phyloP scores from a whole-genome alignment of 352 stramenopile species.

The Phytophthora parvispora region DNA sequence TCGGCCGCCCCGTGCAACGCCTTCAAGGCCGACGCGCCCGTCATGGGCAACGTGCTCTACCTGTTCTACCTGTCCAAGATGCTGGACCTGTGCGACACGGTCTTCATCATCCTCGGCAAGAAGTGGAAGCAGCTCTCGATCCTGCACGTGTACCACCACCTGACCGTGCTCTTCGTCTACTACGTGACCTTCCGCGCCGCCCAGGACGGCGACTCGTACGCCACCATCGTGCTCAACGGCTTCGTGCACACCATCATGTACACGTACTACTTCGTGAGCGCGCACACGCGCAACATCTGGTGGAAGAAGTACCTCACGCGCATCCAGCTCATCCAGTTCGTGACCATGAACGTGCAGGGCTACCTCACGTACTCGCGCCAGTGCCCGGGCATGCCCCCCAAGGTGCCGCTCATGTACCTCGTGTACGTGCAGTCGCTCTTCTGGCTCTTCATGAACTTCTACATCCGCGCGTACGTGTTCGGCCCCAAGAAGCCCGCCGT shows the following conservation, averaged over 20 bases:
- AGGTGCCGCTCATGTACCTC: conserved; percentile 90
- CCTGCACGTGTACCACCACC: conserved; percentile 98
- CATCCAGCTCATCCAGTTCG: conserved; percentile 96
- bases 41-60: conserved; percentile 95
- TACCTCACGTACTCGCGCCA: conserved; percentile 84
- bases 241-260: conserved; percentile 99
- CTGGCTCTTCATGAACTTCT: conserved; percentile 97
- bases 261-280: conserved; percentile 98
- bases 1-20: conserved; percentile 86
- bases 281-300: conserved; percentile 97
- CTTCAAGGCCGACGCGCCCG: conserved; percentile 86
- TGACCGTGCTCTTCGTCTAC: conserved; percentile 97
- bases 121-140: conserved; percentile 98
- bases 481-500: conserved; percentile 45
- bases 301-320: conserved; percentile 97
- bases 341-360: conserved; percentile 75
- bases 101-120: conserved; percentile 98
- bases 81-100: conserved; percentile 91
- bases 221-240: conserved; percentile 96
- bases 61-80: conserved; percentile 98
- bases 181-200: conserved; percentile 94
- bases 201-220: conserved; percentile 97
- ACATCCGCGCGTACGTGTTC: conserved; percentile 92
- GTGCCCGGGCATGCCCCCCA: conserved; percentile 74
- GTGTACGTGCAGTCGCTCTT: conserved; percentile 97